Evolutionary conservation across 805 yeast species (phyloP), one percentile per base, ranked within the genome.

Genomic region (Kuraishia piskuri): DNA sequence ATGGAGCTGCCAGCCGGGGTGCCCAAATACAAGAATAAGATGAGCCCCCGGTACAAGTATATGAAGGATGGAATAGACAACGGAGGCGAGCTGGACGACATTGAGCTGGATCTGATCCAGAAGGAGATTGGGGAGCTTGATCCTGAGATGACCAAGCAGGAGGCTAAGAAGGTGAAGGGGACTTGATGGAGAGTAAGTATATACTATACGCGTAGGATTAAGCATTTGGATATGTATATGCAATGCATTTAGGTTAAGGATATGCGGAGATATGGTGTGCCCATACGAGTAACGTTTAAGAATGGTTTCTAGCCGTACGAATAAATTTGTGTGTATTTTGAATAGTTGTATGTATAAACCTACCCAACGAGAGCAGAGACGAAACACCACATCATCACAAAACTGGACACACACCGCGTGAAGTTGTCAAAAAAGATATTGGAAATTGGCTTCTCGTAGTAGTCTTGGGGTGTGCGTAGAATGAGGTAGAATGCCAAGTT

Each of bases 301-400:
- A 25, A 25, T 25, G 31, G 10, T 25, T 25, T 7, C 31, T 25
- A 25, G n/a, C n/a, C n/a, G n/a, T n/a, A n/a, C n/a, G n/a, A n/a
- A n/a, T n/a, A n/a, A n/a, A n/a, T n/a, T 20, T 49, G 20, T 22
- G 10, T 48, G 26, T 22, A 40, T 22, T 7, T 20, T 57, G 14
- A 59, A 58, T 31, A 12, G 14, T 31, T 31, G 14, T 31, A 31
- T n/a, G 14, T 31, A 31, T 10, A 31, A 14, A 12, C 14, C 40
- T 31, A 31, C 9, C 40, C 40, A 31, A 78, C 76, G 53, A 79
- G 58, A 1, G 81, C 82, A 59, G 71, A 73, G 17, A 78, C 68
- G 55, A 81, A 66, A 50, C 84, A 79, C 86, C 86, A 81, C 60
- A 80, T 74, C 76, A 81, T 76, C 8, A 78, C 69, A 58, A 69